Evolutionary conservation across 2,329 filamentous ascomycete species (phyloP), one percentile per base, ranked within the genome.

Genomic region (Phyllachora maydis): DNA sequence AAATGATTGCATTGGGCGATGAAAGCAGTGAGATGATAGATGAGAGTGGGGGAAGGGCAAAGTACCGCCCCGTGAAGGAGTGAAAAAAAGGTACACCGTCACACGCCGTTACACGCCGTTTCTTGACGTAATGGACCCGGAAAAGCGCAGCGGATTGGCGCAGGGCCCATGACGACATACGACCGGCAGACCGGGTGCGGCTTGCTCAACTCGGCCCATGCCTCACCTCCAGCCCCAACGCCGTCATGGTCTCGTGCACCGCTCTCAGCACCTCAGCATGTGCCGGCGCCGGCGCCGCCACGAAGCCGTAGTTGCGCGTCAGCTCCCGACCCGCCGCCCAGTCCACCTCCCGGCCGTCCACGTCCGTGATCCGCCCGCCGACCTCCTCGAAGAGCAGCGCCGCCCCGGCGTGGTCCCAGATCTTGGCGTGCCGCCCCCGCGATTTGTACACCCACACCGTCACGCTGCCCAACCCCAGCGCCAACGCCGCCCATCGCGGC

Each of bases 331-430:
- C 62, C 0, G 42, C 50, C 2, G 42, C 37, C 30, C 64, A 34
- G 29, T 64, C 54, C n/a, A 67, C 56, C 2, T 45, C 42, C 27
- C 44, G 47, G 1, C 63, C 63, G 22, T 56, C 45, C 0, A 65
- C 48, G 30, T 68, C 63, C 0, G 60, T 65, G 23, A 68, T 47
- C 27, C 44, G 49, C 2, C 63, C 63, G 1, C 63, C 63, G 2
- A 56, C 46, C 36, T 68, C 63, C 29, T 64, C 54, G 20, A 62
- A 67, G 6, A 68, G 35, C 16, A 68, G 35, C 57, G 66, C 65
- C 0, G 61, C 63, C 3, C 63, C 63, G 0, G 62, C 61, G 26
- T 68, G 63, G 30, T 68, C 63, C 63, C 62, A 68, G 1, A 60
- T 46, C 41, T 68, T 67, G 7, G 52, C 63, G 8, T 46, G 45